A percentile compares a stretch with the other conserved stretches of the same genome.
Evolutionary conservation across 164 flowering plant genomes (phyloP).

Genomic region (Tetrastigma voinierianum): DNA sequence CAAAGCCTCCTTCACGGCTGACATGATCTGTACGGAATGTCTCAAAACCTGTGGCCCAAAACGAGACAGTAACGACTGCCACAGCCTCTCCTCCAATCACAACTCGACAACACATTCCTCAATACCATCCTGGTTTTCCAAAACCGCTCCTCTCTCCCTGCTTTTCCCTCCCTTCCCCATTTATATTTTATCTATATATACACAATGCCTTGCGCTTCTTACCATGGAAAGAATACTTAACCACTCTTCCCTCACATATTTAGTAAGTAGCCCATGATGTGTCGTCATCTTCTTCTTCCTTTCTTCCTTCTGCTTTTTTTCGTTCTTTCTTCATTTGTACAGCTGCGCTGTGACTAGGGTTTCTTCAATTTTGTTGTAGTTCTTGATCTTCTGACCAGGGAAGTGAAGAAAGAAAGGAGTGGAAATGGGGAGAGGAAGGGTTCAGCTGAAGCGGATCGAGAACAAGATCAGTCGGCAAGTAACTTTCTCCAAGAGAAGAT

Average conservation of each 20-base stretch:
- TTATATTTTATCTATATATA: neutral
- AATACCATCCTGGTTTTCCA: slow-evolving; percentile 18
- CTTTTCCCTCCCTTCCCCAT: neutral
- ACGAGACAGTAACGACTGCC: slow-evolving; percentile 20
- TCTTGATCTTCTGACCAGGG: neutral
- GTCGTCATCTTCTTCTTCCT: neutral
- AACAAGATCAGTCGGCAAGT: slow-evolving; percentile 54
- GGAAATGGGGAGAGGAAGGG: slow-evolving; percentile 53
- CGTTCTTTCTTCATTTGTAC: neutral
- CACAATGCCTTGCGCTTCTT: neutral
- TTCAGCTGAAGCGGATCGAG: slow-evolving; percentile 54
- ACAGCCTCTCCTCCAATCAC: slow-evolving; percentile 10
- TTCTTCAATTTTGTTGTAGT: neutral
- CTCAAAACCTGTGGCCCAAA: slow-evolving; percentile 23
- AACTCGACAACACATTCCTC: slow-evolving; percentile 24
- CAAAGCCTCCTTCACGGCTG: slow-evolving; percentile 6
- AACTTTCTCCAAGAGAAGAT: slow-evolving; percentile 49
- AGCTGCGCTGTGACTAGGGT: no score
- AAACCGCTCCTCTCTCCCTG: slow-evolving; percentile 2
- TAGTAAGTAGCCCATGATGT: no score
- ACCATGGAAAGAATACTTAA: no score
- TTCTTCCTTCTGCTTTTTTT: neutral
- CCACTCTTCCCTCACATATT: no score
- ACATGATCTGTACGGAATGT: slow-evolving; percentile 22
- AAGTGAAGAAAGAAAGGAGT: neutral